Evolutionary conservation across 208 protist genomes (phyloP), one percentile per base, ranked within the genome.

Genomic region (Strigomonas culicis): DNA sequence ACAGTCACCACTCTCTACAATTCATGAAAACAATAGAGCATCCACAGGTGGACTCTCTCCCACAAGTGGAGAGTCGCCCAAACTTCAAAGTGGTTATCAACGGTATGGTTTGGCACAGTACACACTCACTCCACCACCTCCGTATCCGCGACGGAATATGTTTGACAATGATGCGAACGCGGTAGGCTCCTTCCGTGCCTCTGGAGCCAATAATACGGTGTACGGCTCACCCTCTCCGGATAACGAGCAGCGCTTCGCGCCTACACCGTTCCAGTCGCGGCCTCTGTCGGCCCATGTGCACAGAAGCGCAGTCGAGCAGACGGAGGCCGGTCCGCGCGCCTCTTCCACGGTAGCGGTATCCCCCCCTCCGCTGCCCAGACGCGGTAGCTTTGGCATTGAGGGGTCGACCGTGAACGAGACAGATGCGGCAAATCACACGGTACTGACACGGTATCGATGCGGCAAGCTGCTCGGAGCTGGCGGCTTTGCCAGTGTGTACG

Each of bases 401-500:
- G 74, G 72, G 39, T 51, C 34, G 22, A 61, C 80, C 28, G 68
- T 90, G 8, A 68, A 77, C 39, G 77, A 86, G 44, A 50, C 59
- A 3, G 75, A 86, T 52, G 59, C 67, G 19, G 47, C 61, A 4
- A 80, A 68, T 10, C 55, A 56, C 13, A 53, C 64, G 10, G 68
- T 84, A 4, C 36, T 85, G 1, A 63, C 64, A 10, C 52, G 55
- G 17, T 93, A 87, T 70, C 56, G 70, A 2, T 84, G 76, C 68
- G 77, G 76, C 0, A 32, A 52, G n/a, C 66, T 77, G 13, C 80
- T 96, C 11, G 90, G 90, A 10, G 68, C 59, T 2, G 90, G 90
- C 11, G 86, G 75, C 7, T 93, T 88, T 64, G 76, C 74, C 0
- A 68, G 81, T 43, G 80, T 88, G 30, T 87, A 77, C 63, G 75